Conservation (phyloP, 2,329 filamentous ascomycete species). For the Diatrype stigma region DNA sequence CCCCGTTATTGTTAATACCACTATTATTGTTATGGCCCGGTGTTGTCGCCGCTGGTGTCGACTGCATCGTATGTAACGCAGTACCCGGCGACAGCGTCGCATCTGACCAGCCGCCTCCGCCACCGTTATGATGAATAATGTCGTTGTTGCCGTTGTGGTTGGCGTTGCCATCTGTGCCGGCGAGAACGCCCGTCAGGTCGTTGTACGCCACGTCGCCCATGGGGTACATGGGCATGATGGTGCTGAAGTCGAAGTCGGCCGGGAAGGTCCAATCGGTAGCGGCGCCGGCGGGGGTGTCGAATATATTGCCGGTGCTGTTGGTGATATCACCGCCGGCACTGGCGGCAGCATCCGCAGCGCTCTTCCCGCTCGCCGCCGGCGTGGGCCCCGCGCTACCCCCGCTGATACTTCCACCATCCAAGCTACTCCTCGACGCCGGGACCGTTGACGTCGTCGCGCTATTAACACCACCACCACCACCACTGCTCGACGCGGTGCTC, state of each 20-base stretch:
- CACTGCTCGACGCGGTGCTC: neutral
- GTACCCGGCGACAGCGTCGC: neutral
- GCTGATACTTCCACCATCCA: too few relatives aligned
- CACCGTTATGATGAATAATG: neutral
- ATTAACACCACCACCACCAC: neutral
- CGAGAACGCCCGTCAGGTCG: slow-evolving; percentile 42
- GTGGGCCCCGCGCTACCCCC: slow-evolving; percentile 18
- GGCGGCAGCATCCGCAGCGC: slow-evolving; percentile 4
- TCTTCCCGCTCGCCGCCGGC: slow-evolving; percentile 7
- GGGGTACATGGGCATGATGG: slow-evolving; percentile 52
- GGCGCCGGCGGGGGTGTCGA: slow-evolving; percentile 8
- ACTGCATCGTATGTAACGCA: neutral
- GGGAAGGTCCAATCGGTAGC: slow-evolving; percentile 37
- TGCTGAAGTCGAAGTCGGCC: slow-evolving; percentile 43
- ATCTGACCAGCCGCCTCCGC: neutral
- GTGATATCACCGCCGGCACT: too few relatives aligned
- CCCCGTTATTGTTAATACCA: too few relatives aligned
- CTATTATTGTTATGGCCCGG: too few relatives aligned
- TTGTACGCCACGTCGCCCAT: slow-evolving; percentile 56
- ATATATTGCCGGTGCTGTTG: neutral
- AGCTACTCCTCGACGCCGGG: neutral
- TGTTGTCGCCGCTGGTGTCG: neutral
- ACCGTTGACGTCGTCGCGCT: slow-evolving; percentile 2
- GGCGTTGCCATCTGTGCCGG: neutral
- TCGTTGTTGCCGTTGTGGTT: neutral